Evolutionary conservation across 2,329 filamentous ascomycete genomes (phyloP), one percentile per base, ranked within the genome.

Genomic region (Ophioceras dolichostomum): DNA sequence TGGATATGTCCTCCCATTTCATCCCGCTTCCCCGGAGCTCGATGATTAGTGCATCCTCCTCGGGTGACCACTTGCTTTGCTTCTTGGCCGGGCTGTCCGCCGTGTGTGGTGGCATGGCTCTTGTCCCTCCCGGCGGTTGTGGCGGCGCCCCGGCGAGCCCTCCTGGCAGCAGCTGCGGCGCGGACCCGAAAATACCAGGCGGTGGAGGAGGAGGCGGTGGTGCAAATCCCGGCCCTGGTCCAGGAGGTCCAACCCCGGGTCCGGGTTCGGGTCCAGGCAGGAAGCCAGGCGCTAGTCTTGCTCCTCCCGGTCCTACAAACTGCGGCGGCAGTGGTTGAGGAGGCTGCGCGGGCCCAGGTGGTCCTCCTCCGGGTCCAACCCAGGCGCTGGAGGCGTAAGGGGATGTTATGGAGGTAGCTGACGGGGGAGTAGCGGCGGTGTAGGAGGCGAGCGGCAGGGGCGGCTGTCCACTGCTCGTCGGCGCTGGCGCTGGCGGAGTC

Each of bases 1-100:
- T 93, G 43, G 86, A 93, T 50, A 96, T 95, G 58, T 96, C 89
- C 55, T 96, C 89, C 91, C 89, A 96, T 56, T 96, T 96, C 86
- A 95, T 94, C 8, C 85, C 84, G 49, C 79, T 79, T 27, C 86
- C 85, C 40, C 89, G 77, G 43, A 96, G 73, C 57, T 93, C 84
- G 50, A 95, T 94, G 49, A 94, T 94, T 34, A 91, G 65, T n/a
- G 83, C 76, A 58, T 96, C 87, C 58, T 96, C 89, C 43, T 95
- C 86, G 1, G 82, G 70, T 5, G 85, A 93, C 91, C 91, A 96
- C 60, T 96, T 96, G 54, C 85, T 94, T 59, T 95, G 87, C 62
- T 89, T 93, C 65, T 91, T 94, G 24, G 85, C 83, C 16, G 84
- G 85, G 27, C 79, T 82, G 48, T 78, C 72, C 22, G 65, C 55